Conservation (phyloP, 2,329 filamentous ascomycete species). For the Aspergillus clavatus region DNA sequence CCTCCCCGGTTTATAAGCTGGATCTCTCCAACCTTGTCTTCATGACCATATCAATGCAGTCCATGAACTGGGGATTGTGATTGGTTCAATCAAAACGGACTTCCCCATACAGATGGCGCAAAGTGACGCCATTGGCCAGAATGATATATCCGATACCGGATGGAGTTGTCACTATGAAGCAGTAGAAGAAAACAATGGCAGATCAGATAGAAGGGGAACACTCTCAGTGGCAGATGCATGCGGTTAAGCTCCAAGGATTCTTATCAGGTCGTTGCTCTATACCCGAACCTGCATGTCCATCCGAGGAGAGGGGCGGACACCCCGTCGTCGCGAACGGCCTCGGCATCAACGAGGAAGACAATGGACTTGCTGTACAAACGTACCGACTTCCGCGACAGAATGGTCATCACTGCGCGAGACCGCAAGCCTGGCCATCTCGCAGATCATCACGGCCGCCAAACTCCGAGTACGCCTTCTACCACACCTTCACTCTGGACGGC, state of each 20-base stretch:
- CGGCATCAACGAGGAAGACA: constrained; percentile 29
- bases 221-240: too few relatives aligned
- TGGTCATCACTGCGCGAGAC: constrained; percentile 74
- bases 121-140: constrained; percentile 10
- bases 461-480: constrained; percentile 83
- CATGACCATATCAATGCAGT: neutral
- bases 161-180: too few relatives aligned
- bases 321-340: constrained; percentile 17
- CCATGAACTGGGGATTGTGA: neutral
- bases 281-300: neutral
- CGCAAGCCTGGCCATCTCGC: constrained; percentile 79
- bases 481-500: constrained; percentile 85
- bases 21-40: too few relatives aligned
- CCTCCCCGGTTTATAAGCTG: too few relatives aligned
- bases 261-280: neutral
- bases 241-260: too few relatives aligned
- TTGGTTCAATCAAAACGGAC: neutral
- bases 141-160: neutral
- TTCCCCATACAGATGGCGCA: constrained; percentile 6
- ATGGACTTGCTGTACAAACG: constrained; percentile 58
- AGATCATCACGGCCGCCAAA: constrained; percentile 91
- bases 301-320: constrained; percentile 15
- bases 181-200: too few relatives aligned
- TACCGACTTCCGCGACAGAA: constrained; percentile 84
- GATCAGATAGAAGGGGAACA: too few relatives aligned